Conservation (phyloP, 768 basidiomycete genomes). For the Boletus huronensis region DNA sequence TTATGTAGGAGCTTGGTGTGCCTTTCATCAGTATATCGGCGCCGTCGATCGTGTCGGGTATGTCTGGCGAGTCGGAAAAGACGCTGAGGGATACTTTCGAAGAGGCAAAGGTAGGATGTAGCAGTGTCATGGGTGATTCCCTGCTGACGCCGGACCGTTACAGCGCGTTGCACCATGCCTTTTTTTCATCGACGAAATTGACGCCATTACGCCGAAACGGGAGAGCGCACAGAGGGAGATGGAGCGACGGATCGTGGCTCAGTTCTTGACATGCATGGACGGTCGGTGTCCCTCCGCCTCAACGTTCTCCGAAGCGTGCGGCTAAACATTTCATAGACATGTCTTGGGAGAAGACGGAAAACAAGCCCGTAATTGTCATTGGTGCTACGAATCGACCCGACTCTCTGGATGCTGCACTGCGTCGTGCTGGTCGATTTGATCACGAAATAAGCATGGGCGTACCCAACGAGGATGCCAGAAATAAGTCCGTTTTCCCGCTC, state of each 20-base stretch:
- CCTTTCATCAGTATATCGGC: slow-evolving; percentile 95
- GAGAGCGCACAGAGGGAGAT: slow-evolving; percentile 98
- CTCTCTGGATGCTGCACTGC: slow-evolving; percentile 87
- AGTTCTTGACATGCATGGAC: slow-evolving; percentile 98
- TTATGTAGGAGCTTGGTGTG: slow-evolving; percentile 74
- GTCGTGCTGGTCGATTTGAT: slow-evolving; percentile 93
- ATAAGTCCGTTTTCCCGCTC: slow-evolving; percentile 57
- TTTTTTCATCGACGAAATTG: slow-evolving; percentile 96
- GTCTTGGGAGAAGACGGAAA: slow-evolving; percentile 92
- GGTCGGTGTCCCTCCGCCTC: slow-evolving; percentile 49
- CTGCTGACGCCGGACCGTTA: neutral
- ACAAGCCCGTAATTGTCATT: slow-evolving; percentile 90
- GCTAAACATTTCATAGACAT: slow-evolving; percentile 58
- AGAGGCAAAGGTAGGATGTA: slow-evolving; percentile 75
- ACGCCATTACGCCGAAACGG: slow-evolving; percentile 95
- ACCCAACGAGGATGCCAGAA: slow-evolving; percentile 85
- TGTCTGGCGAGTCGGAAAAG: slow-evolving; percentile 99
- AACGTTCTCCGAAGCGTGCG: neutral
- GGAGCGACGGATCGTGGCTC: slow-evolving; percentile 96
- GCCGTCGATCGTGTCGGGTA: slow-evolving; percentile 93
- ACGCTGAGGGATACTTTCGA: slow-evolving; percentile 95
- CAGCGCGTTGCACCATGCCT: slow-evolving; percentile 90
- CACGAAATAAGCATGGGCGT: slow-evolving; percentile 98
- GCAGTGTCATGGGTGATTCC: neutral
- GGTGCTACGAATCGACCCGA: slow-evolving; percentile 97